A percentile compares a stretch with the other conserved stretches of the same genome.
Conservation (phyloP, 352 stramenopile genomes). For the Globisporangium orthogonon region DNA sequence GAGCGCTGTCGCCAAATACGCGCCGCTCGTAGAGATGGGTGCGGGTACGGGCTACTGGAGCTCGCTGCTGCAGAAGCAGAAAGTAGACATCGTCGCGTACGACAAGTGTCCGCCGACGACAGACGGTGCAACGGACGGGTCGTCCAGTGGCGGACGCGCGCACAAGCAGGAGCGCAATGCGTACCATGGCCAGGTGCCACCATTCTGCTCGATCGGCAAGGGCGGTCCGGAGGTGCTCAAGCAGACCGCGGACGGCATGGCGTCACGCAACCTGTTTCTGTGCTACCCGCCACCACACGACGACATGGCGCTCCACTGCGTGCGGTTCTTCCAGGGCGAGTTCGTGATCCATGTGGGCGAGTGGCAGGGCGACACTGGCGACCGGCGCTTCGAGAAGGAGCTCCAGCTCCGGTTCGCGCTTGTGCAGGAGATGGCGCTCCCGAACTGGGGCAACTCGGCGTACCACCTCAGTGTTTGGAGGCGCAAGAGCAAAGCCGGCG, state of each 20-base stretch:
- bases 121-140: conserved; percentile 1
- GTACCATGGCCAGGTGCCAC: conserved; percentile 59
- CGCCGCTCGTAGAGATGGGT: conserved; percentile 83
- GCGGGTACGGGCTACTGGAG: conserved; percentile 90
- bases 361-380: conserved; percentile 74
- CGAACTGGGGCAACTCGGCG: conserved; percentile 78
- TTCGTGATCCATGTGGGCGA: conserved; percentile 67
- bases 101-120: conserved; percentile 44
- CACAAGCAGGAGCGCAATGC: conserved; percentile 29
- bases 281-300: conserved; percentile 66
- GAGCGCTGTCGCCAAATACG: conserved; percentile 35
- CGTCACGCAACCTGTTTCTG: conserved; percentile 46
- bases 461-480: conserved; percentile 72
- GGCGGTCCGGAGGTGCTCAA: conserved; percentile 52
- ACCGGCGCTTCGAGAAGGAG: conserved; percentile 58
- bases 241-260: conserved; percentile 20
- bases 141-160: conserved; percentile 13
- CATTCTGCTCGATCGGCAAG: conserved; percentile 50
- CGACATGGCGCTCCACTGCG: conserved; percentile 49
- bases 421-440: conserved; percentile 45
- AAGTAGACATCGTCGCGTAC: conserved; percentile 73
- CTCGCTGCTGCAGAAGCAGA: conserved; percentile 49
- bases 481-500: conserved; percentile 19
- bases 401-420: conserved; percentile 47
- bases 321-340: conserved; percentile 57